Evolutionary conservation across 306 rosid species (phyloP).

Genomic region (Citrullus colocynthis): DNA sequence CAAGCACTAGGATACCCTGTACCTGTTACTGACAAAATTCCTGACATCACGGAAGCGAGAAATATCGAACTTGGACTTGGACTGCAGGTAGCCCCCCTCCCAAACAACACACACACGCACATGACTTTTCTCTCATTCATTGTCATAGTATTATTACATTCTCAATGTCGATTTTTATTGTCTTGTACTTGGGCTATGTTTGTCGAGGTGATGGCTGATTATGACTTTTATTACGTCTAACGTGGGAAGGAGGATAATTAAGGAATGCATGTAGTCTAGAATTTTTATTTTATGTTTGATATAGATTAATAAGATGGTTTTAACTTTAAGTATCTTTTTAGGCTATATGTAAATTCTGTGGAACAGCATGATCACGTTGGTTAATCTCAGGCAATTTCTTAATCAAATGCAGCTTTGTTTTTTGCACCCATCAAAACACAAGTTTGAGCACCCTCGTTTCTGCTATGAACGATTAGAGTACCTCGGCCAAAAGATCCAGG

Average conservation of each 20-base stretch:
- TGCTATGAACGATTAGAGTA: slow-evolving; percentile 88
- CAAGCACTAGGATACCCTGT: slow-evolving; percentile 62
- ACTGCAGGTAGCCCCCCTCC: slow-evolving; percentile 44
- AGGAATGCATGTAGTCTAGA: not conserved
- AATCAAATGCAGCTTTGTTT: slow-evolving; percentile 60
- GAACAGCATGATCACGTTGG: not conserved
- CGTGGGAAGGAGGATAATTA: not conserved
- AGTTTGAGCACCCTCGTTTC: slow-evolving; percentile 92
- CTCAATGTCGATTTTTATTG: not conserved
- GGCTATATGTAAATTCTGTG: not conserved
- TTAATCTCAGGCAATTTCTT: not conserved
- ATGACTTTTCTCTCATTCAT: not conserved
- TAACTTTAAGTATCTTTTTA: not conserved
- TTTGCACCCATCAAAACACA: slow-evolving; percentile 87
- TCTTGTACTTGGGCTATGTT: not conserved
- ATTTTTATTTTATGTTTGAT: not conserved
- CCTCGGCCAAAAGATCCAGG: slow-evolving; percentile 92
- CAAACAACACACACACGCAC: not conserved
- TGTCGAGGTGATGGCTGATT: not conserved
- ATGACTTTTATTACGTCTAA: not conserved
- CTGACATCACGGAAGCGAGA: slow-evolving; percentile 70
- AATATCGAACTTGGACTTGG: slow-evolving; percentile 91
- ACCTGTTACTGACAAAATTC: slow-evolving; percentile 49
- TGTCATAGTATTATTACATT: not conserved
- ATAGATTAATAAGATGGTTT: not conserved